Conservation (phyloP, 2,329 filamentous ascomycete species). For the Eurotiales sp. region DNA sequence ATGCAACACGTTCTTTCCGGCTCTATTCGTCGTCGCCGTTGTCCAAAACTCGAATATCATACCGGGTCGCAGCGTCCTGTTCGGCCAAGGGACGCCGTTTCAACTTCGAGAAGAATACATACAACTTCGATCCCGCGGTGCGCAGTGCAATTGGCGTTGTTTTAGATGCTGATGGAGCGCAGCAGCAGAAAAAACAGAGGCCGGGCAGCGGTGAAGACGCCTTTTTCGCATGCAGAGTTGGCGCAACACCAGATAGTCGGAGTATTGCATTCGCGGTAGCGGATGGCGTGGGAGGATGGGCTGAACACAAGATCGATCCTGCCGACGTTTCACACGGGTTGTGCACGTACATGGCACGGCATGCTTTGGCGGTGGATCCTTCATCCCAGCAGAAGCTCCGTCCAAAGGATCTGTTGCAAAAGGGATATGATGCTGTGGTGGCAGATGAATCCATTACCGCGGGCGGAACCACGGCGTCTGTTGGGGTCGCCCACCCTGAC, state of each 20-base stretch:
- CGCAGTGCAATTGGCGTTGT: constrained; percentile 36
- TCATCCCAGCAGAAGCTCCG: constrained; percentile 39
- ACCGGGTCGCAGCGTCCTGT: constrained; percentile 70
- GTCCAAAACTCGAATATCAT: constrained; percentile 50
- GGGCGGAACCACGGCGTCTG: constrained; percentile 86
- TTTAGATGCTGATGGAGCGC: constrained; percentile 22
- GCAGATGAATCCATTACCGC: constrained; percentile 69
- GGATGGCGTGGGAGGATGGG: constrained; percentile 94
- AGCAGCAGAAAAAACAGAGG: constrained; percentile 42
- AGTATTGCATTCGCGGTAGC: constrained; percentile 79
- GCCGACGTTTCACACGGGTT: constrained; percentile 92
- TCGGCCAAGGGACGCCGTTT: constrained; percentile 68
- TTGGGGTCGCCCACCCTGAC: constrained; percentile 70
- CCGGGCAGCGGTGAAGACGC: constrained; percentile 89
- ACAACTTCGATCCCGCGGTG: constrained; percentile 62
- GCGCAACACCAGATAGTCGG: constrained; percentile 50
- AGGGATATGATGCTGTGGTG: constrained; percentile 78
- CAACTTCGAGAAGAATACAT: constrained; percentile 65
- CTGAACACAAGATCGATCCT: constrained; percentile 86
- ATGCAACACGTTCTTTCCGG: neutral
- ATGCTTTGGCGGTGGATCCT: constrained; percentile 57
- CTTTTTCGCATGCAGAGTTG: constrained; percentile 85
- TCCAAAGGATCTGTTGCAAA: constrained; percentile 70
- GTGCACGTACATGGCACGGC: constrained; percentile 86
- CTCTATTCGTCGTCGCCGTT: constrained; percentile 10